Evolutionary conservation across 2,329 filamentous ascomycete genomes (phyloP).

Genomic region (Monilinia fructigena): DNA sequence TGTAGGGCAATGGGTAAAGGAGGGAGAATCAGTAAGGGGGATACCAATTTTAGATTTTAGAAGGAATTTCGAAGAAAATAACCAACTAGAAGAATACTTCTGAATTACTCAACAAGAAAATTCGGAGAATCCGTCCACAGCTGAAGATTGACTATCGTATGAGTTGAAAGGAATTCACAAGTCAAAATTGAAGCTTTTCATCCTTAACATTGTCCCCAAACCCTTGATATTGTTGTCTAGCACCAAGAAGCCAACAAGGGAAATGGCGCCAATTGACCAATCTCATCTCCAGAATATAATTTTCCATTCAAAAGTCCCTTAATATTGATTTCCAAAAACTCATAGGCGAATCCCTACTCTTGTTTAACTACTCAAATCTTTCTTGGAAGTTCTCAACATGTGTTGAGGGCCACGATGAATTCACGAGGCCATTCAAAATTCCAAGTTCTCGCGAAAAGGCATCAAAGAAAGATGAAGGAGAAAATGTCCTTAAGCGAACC

Average conservation of each 20-base stretch:
- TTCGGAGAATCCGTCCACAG: background rate
- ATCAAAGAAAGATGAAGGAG: background rate
- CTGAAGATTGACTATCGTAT: background rate
- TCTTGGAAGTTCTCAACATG: background rate
- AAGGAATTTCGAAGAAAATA: background rate
- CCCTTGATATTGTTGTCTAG: conserved; percentile 5
- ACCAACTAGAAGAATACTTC: background rate
- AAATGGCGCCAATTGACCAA: background rate
- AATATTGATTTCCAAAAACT: background rate
- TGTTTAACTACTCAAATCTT: background rate
- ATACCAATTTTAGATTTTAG: background rate
- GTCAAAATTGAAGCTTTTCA: background rate
- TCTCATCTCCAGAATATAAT: background rate
- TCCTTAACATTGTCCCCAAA: background rate
- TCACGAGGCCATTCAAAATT: background rate
- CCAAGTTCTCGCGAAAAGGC: background rate
- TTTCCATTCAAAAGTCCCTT: background rate
- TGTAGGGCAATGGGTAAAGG: background rate
- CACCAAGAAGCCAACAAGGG: background rate
- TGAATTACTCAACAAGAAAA: conserved; percentile 4
- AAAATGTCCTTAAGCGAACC: conserved; percentile 11
- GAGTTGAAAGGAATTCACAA: background rate
- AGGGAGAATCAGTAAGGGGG: background rate
- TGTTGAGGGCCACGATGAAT: background rate
- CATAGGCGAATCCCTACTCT: background rate